Evolutionary conservation across 2,329 filamentous ascomycete species (phyloP).

Genomic region (Acephala macrosclerotiorum): DNA sequence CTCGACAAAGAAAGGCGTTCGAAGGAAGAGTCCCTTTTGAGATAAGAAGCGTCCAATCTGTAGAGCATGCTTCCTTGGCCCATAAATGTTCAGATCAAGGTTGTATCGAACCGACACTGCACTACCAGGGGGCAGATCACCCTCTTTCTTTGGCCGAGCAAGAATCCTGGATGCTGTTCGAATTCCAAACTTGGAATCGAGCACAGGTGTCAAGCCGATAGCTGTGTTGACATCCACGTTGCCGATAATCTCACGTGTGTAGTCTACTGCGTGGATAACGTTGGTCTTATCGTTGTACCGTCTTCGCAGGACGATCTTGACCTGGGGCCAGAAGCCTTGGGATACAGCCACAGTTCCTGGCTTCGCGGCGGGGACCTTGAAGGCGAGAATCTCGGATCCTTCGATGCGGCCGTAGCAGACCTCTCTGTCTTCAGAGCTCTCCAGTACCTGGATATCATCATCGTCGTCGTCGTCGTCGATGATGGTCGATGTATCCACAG

Average conservation of each 20-base stretch:
- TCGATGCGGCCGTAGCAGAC: constrained; percentile 85
- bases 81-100: constrained; percentile 81
- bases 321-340: constrained; percentile 70
- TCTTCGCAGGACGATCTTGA: constrained; percentile 75
- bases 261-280: constrained; percentile 77
- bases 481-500: constrained; percentile 48
- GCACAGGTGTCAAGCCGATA: constrained; percentile 71
- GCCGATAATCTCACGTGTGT: constrained; percentile 75
- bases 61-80: constrained; percentile 69
- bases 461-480: constrained; percentile 50
- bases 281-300: constrained; percentile 60
- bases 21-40: constrained; percentile 71
- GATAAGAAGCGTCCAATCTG: constrained; percentile 73
- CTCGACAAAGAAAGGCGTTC: constrained; percentile 70
- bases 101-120: constrained; percentile 66
- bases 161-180: constrained; percentile 77
- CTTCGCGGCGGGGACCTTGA: constrained; percentile 72
- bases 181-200: constrained; percentile 74
- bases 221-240: constrained; percentile 74
- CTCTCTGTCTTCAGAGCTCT: constrained; percentile 70
- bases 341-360: constrained; percentile 65
- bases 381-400: constrained; percentile 69
- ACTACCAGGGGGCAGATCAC: constrained; percentile 68
- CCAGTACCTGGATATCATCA: constrained; percentile 63
- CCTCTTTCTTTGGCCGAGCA: constrained; percentile 65